phyloP scores from a whole-genome alignment of 1,284 basidiomycete species.

The Ganoderma leucocontextum region DNA sequence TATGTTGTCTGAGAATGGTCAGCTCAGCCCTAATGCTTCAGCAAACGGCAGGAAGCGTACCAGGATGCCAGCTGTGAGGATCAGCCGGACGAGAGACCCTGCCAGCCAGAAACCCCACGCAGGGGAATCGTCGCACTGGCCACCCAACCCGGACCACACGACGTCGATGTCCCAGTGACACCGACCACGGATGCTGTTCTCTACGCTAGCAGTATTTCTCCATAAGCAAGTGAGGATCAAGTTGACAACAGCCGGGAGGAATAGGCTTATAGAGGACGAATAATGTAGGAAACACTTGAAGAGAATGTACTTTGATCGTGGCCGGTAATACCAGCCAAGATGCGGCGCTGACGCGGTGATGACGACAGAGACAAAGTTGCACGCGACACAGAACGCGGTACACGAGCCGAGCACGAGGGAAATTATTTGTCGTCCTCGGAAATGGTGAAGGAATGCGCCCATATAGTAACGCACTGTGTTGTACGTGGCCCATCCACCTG shows the following conservation, averaged over 20 bases:
- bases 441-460: constrained; percentile 53
- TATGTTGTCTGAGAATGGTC: constrained; percentile 46
- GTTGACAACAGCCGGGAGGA: constrained; percentile 61
- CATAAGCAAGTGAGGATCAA: constrained; percentile 60
- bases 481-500: constrained; percentile 67
- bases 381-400: constrained; percentile 64
- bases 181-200: constrained; percentile 52
- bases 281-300: constrained; percentile 47
- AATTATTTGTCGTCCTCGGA: constrained; percentile 48
- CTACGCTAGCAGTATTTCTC: constrained; percentile 47
- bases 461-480: constrained; percentile 69
- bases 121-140: constrained; percentile 37
- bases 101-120: constrained; percentile 62
- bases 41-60: constrained; percentile 49
- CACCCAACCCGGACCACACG: constrained; percentile 58
- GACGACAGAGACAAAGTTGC: constrained; percentile 54
- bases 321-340: constrained; percentile 45
- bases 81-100: constrained; percentile 57
- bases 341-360: constrained; percentile 53
- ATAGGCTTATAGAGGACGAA: constrained; percentile 55
- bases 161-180: constrained; percentile 72
- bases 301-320: constrained; percentile 34
- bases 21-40: constrained; percentile 3
- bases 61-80: constrained; percentile 56
- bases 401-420: constrained; percentile 66